These are phyloP conservation scores for Gleditsia sinensis DNA, from an alignment of 306 rosid species.

Conservation along the genomic window DNA sequence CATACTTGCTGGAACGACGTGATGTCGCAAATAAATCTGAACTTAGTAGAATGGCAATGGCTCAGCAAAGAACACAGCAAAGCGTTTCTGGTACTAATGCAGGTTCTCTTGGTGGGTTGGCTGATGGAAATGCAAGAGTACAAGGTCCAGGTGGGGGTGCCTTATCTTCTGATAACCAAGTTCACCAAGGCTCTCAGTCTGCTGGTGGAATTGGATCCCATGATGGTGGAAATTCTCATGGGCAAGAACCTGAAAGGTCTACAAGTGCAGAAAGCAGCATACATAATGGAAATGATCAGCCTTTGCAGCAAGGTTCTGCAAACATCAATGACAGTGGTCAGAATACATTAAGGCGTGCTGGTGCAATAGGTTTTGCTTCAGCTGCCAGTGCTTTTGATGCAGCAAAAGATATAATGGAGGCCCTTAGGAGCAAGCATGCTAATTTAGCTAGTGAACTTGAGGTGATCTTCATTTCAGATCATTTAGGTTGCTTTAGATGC, in stretches of 20 bases:
- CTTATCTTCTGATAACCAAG: constrained; percentile 71
- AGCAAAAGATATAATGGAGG: constrained; percentile 99
- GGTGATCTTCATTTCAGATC: constrained; percentile 49
- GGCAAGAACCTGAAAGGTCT: constrained; percentile 94
- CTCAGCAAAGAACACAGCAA: constrained; percentile 95
- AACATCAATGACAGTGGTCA: constrained; percentile 79
- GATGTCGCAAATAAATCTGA: constrained; percentile 99
- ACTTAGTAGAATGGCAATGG: constrained; percentile 82
- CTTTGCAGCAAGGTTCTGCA: constrained; percentile 82
- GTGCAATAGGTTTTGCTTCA: constrained; percentile 90
- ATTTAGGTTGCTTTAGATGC: constrained; percentile 31
- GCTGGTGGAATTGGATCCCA: constrained; percentile 83
- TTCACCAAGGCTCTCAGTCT: constrained; percentile 76
- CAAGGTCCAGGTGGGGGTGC: constrained; percentile 74
- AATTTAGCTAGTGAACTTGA: constrained; percentile 98
- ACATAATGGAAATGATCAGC: constrained; percentile 82
- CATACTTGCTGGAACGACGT: constrained; percentile 94
- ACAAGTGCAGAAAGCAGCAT: constrained; percentile 72
- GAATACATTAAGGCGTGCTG: constrained; percentile 80
- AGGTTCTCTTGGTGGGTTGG: constrained; percentile 80
- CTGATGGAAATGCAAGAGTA: constrained; percentile 77
- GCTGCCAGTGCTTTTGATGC: constrained; percentile 99
- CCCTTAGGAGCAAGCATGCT: constrained; percentile 96
- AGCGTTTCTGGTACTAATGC: constrained; percentile 58
- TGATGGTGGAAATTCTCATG: constrained; percentile 87